Percentiles rank a stretch among this genome's conserved stretches.
Conservation (phyloP, 2,329 filamentous ascomycete genomes). For the Colletotrichum sp. region DNA sequence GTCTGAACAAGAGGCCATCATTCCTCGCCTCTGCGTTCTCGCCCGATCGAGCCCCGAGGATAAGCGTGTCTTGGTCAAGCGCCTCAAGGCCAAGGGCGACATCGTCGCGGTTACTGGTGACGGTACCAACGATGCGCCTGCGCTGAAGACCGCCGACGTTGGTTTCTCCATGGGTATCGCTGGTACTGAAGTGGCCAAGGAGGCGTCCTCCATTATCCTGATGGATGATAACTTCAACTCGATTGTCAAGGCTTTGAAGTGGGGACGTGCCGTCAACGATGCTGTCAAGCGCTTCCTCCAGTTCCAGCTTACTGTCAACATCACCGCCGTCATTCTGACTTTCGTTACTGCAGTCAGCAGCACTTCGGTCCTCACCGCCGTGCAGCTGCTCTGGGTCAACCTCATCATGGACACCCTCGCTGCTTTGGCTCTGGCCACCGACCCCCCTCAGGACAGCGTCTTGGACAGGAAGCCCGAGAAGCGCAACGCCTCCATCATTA, state of each 20-base stretch:
- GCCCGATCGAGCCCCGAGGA: constrained; percentile 79
- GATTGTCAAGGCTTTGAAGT: constrained; percentile 84
- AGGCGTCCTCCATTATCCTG: constrained; percentile 83
- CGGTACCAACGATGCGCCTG: constrained; percentile 83
- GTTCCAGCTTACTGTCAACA: constrained; percentile 86
- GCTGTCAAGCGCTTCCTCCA: constrained; percentile 79
- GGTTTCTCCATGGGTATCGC: constrained; percentile 88
- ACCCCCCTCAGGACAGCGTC: constrained; percentile 84
- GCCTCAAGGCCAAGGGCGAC: constrained; percentile 74
- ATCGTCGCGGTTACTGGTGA: constrained; percentile 85
- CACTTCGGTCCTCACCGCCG: constrained; percentile 80
- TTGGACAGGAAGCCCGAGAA: constrained; percentile 75
- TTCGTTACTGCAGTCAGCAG: constrained; percentile 84
- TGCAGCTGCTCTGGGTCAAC: constrained; percentile 95
- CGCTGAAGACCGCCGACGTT: constrained; percentile 80
- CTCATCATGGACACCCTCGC: constrained; percentile 98
- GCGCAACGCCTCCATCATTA: constrained; percentile 70
- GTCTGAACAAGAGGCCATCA: constrained; percentile 68
- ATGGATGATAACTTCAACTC: constrained; percentile 90
- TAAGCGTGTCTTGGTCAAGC: constrained; percentile 74
- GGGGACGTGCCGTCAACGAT: constrained; percentile 80
- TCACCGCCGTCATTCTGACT: constrained; percentile 86
- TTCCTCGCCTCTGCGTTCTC: constrained; percentile 73
- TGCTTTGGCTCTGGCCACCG: constrained; percentile 85
- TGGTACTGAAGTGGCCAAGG: constrained; percentile 84